These are phyloP conservation scores for Sclerotinia trifoliorum DNA, from an alignment of 2,329 filamentous ascomycete species.

Conservation along the genomic window DNA sequence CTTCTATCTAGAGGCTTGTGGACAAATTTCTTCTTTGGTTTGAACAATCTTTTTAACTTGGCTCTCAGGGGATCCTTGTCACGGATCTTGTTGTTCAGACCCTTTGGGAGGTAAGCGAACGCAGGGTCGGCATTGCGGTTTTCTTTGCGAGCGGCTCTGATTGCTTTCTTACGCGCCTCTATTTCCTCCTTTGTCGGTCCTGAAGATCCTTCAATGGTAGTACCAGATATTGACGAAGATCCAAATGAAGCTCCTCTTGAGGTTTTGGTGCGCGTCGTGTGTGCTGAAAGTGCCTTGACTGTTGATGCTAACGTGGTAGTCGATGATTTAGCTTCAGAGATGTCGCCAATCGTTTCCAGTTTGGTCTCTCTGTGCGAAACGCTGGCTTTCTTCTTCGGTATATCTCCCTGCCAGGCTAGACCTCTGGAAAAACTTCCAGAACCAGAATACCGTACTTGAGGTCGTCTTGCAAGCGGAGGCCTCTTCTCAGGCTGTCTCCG, in stretches of 20 bases:
- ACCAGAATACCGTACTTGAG: background rate
- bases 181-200: background rate
- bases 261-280: background rate
- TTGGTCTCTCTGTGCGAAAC: background rate
- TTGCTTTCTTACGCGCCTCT: background rate
- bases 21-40: background rate
- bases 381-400: too few relatives aligned
- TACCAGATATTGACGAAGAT: background rate
- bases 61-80: conserved; percentile 3
- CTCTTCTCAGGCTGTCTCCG: background rate
- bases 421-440: background rate
- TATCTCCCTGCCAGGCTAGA: too few relatives aligned
- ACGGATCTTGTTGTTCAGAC: conserved; percentile 15
- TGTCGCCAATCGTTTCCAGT: background rate
- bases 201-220: background rate
- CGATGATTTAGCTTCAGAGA: background rate
- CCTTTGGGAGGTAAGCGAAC: conserved; percentile 1
- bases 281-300: background rate
- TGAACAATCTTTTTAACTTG: background rate
- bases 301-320: background rate
- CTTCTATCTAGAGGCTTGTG: background rate
- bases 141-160: conserved; percentile 4
- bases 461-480: background rate
- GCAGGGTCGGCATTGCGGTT: background rate
- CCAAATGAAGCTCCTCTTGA: background rate